These are phyloP conservation scores for Boechera retrofracta DNA, from an alignment of 345 rosid species.

Conservation along the genomic window DNA sequence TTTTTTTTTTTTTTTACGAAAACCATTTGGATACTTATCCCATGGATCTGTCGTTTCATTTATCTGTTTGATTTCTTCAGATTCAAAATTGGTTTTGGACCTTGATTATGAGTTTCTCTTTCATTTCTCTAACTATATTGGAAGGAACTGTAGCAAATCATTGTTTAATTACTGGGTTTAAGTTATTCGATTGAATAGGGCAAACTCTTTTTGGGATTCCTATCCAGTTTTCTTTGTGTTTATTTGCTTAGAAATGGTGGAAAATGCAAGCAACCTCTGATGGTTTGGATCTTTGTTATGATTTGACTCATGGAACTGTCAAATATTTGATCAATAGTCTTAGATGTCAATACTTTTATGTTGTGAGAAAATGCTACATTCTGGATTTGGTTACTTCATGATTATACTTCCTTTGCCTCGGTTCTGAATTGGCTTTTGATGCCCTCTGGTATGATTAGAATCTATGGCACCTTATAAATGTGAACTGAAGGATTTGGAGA, in stretches of 20 bases:
- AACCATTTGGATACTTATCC: background rate
- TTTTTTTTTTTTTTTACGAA: background rate
- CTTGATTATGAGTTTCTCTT: background rate
- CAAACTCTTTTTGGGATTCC: background rate
- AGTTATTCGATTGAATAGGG: background rate
- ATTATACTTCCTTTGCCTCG: background rate
- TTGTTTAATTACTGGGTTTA: background rate
- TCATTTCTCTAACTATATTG: constrained; percentile 22
- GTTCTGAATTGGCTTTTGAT: background rate
- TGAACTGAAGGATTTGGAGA: background rate
- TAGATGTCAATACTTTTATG: constrained; percentile 6
- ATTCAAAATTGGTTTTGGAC: constrained; percentile 15
- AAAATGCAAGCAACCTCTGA: constrained; percentile 9
- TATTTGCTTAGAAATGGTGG: background rate
- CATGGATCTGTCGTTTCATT: constrained; percentile 32
- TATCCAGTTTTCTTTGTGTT: background rate
- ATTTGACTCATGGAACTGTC: constrained; percentile 8
- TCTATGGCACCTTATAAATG: background rate
- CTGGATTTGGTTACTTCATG: constrained; percentile 21
- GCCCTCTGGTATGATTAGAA: constrained; percentile 12
- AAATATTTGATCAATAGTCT: background rate
- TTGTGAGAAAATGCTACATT: constrained; percentile 17
- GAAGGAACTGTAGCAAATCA: constrained; percentile 23
- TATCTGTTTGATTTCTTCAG: constrained; percentile 23
- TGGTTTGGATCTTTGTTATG: background rate